phyloP scores from a whole-genome alignment of 2,329 filamentous ascomycete genomes.

The Colletotrichum destructivum region DNA sequence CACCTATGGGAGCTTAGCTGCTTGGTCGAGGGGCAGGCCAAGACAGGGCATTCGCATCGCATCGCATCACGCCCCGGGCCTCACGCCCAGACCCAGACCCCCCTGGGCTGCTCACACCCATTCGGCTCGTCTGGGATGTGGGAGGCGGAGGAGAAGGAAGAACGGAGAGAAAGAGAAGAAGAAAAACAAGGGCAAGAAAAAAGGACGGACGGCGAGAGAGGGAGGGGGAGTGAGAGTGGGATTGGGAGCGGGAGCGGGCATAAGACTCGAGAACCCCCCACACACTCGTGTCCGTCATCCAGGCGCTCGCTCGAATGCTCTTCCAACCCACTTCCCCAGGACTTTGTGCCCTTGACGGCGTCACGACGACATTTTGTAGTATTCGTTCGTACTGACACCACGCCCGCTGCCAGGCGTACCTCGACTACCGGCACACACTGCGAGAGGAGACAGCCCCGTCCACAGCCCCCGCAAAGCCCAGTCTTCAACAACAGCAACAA shows the following conservation, averaged over 20 bases:
- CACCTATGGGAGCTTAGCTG: slow-evolving; percentile 27
- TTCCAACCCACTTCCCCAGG: slow-evolving; percentile 38
- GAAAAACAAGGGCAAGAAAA: not conserved
- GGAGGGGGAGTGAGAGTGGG: not conserved
- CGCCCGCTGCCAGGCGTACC: not conserved
- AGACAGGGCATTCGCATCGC: slow-evolving; percentile 26
- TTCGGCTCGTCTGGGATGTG: slow-evolving; percentile 18
- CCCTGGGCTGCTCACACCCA: slow-evolving; percentile 15
- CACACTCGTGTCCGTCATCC: slow-evolving; percentile 14
- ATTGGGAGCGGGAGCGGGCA: slow-evolving; percentile 33
- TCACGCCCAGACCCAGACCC: slow-evolving; percentile 15
- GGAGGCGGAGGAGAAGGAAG: slow-evolving; percentile 4
- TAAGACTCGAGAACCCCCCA: slow-evolving; percentile 37
- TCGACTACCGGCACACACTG: not conserved
- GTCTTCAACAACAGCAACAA: slow-evolving; percentile 1
- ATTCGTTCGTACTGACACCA: not conserved
- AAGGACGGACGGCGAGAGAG: slow-evolving; percentile 9
- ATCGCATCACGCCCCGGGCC: slow-evolving; percentile 28
- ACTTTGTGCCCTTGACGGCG: slow-evolving; percentile 26
- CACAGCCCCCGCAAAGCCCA: not conserved
- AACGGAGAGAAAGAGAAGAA: not conserved
- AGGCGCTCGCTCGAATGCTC: slow-evolving; percentile 25
- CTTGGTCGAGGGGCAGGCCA: slow-evolving; percentile 17
- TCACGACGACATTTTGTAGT: not conserved
- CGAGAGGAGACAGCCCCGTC: not conserved